phyloP scores from a whole-genome alignment of 768 basidiomycete genomes.

The Mycena metata region DNA sequence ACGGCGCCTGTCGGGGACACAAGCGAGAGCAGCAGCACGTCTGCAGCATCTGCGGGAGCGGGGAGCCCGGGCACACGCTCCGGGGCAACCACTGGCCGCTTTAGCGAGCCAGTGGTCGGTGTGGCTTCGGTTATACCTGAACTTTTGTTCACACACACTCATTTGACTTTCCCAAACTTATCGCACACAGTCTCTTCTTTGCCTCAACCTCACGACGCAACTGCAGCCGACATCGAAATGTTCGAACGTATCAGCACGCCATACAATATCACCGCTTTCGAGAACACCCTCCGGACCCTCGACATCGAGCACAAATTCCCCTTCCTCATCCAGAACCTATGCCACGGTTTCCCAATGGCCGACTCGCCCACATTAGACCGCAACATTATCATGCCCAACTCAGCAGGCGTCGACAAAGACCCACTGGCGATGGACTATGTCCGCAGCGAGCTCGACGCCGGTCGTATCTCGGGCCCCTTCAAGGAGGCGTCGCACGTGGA shows the following conservation, averaged over 20 bases:
- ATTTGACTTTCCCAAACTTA: constrained; percentile 7
- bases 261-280: constrained; percentile 21
- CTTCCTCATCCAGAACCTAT: constrained; percentile 11
- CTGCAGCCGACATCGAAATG: no score
- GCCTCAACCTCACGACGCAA: no score
- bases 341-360: constrained; percentile 23
- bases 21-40: not conserved
- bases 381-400: constrained; percentile 15
- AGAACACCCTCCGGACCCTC: not conserved
- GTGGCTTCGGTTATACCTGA: constrained; percentile 5
- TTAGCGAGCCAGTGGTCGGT: not conserved
- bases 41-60: constrained; percentile 1
- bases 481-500: not conserved
- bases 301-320: constrained; percentile 18
- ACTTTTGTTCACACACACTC: not conserved
- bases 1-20: no score
- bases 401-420: not conserved
- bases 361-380: not conserved
- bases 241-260: not conserved
- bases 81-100: not conserved
- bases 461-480: constrained; percentile 2
- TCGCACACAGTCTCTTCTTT: constrained; percentile 1
- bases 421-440: constrained; percentile 7
- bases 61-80: not conserved
- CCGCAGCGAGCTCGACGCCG: not conserved